A percentile compares a stretch with the other conserved stretches of the same genome.
These are phyloP conservation scores for Cryptosporidium baileyi DNA, from an alignment of 169 alveolate species.

Conservation along the genomic window DNA sequence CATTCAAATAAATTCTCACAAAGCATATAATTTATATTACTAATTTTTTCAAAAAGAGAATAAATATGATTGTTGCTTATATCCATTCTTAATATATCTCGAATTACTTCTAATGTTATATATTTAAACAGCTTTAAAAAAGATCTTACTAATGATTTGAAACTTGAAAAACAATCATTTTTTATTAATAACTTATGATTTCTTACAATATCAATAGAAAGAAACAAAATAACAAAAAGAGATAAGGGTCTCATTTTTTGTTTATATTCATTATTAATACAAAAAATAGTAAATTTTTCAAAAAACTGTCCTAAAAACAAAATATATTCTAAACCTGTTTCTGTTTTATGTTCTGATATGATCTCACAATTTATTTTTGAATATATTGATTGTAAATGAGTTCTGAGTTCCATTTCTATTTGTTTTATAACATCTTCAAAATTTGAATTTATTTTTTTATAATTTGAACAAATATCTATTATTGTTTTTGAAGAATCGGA, in stretches of 20 bases:
- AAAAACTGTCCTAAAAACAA: slow-evolving; percentile 14
- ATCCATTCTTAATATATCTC: slow-evolving; percentile 16
- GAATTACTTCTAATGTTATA: not conserved
- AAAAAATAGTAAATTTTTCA: not conserved
- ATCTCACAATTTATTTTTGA: not conserved
- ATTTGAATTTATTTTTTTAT: not conserved
- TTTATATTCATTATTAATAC: not conserved
- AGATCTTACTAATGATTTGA: not conserved
- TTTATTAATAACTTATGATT: too few species aligned
- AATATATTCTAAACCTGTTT: not conserved
- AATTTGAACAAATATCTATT: not conserved
- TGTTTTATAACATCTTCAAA: not conserved
- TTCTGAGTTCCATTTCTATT: not conserved
- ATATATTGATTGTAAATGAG: slow-evolving; percentile 7
- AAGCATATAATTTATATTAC: slow-evolving; percentile 39
- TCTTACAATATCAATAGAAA: slow-evolving; percentile 4
- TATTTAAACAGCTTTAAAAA: not conserved
- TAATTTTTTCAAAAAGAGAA: not conserved
- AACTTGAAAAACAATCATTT: too few species aligned
- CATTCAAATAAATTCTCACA: slow-evolving; percentile 58
- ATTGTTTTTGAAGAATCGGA: not conserved
- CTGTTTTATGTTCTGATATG: too few species aligned
- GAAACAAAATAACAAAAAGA: not conserved
- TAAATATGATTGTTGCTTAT: not conserved
- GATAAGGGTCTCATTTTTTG: slow-evolving; percentile 11